Evolutionary conservation across 345 rosid genomes (phyloP).

Genomic region (Durio zibethinus): DNA sequence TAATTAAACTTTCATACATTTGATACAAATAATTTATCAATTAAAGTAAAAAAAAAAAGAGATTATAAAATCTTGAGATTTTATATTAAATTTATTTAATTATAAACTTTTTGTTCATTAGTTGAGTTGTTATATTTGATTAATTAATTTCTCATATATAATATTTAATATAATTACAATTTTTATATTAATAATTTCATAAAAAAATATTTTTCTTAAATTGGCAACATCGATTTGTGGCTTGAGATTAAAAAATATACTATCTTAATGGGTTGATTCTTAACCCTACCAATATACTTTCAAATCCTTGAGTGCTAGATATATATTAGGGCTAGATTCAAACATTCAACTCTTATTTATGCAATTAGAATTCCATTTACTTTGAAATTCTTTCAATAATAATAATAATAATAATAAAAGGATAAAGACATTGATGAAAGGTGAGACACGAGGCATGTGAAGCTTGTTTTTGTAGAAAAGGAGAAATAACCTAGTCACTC

Average conservation of each 20-base stretch:
- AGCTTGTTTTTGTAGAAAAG: background rate
- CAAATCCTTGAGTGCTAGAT: background rate
- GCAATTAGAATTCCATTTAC: background rate
- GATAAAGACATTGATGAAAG: background rate
- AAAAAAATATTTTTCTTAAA: background rate
- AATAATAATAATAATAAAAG: no score
- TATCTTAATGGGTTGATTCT: background rate
- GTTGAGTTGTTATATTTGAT: no score
- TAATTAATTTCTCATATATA: no score
- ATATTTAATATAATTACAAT: no score
- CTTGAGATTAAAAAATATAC: background rate
- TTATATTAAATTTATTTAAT: no score
- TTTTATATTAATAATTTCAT: no score
- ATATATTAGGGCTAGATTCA: background rate
- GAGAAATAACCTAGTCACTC: background rate
- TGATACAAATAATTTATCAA: no score
- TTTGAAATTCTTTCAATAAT: background rate
- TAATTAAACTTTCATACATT: no score
- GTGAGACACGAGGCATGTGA: background rate
- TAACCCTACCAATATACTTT: background rate
- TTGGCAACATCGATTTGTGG: background rate
- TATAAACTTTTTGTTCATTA: no score
- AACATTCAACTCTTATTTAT: background rate
- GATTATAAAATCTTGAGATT: no score
- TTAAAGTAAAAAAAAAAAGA: no score